Percentiles rank a stretch among this genome's conserved stretches.
These are phyloP conservation scores for Eimeria falciformis DNA, from an alignment of 169 alveolate species.

Conservation along the genomic window DNA sequence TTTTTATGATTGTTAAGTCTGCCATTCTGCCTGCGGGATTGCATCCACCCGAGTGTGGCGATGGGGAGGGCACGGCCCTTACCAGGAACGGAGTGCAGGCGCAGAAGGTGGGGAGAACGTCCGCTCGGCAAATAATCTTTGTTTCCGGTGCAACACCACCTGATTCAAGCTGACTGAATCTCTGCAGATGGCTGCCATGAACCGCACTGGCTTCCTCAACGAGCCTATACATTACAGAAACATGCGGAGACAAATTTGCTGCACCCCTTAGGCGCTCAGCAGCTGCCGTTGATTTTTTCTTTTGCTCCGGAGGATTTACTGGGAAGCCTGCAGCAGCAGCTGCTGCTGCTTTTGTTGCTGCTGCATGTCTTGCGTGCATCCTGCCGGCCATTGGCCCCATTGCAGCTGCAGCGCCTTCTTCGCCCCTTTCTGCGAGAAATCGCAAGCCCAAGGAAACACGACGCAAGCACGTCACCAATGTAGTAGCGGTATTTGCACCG, in stretches of 20 bases:
- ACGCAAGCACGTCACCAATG: too few species aligned
- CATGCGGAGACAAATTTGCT: conserved; percentile 41
- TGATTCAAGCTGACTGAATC: too few species aligned
- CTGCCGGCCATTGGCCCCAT: too few species aligned
- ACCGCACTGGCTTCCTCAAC: conserved; percentile 16
- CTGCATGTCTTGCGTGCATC: not conserved
- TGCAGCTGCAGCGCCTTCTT: too few species aligned
- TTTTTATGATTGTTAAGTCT: too few species aligned
- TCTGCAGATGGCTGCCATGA: too few species aligned
- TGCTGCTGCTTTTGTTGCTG: conserved; percentile 17
- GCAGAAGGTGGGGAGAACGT: conserved; percentile 73
- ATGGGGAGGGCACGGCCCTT: not conserved
- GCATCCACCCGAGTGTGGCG: too few species aligned
- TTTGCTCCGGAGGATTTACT: conserved; percentile 3
- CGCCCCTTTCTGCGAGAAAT: too few species aligned
- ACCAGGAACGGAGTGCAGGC: conserved; percentile 68
- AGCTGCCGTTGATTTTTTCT: conserved; percentile 28
- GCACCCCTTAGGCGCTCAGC: conserved; percentile 51
- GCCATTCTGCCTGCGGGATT: too few species aligned
- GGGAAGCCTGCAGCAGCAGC: conserved; percentile 23
- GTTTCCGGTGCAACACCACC: conserved; percentile 10
- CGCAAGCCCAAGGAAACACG: too few species aligned
- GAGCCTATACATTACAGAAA: conserved; percentile 56
- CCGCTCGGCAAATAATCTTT: conserved; percentile 56
- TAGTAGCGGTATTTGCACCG: too few species aligned